Conservation (phyloP, 805 yeast species). For the Candida pseudoglaebosa region DNA sequence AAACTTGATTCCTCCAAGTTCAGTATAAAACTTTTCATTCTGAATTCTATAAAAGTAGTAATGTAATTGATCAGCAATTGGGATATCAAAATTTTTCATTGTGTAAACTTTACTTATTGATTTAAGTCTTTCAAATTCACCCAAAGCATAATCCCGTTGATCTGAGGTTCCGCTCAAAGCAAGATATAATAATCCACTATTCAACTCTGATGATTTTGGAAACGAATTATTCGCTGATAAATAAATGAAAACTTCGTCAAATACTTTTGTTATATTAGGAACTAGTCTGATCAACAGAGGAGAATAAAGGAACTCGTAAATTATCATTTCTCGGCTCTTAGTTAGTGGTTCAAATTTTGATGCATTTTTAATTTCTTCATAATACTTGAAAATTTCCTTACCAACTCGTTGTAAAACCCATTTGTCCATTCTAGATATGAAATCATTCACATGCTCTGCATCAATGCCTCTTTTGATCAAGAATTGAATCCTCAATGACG, state of each 20-base stretch:
- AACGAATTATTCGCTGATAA: not conserved
- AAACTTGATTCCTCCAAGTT: conserved; percentile 37
- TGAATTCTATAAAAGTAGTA: conserved; percentile 51
- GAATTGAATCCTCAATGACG: conserved; percentile 49
- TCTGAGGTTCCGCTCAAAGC: conserved; percentile 49
- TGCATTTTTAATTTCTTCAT: not conserved
- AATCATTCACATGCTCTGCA: conserved; percentile 26
- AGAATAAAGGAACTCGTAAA: not conserved
- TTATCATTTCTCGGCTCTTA: not conserved
- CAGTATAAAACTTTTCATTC: conserved; percentile 46
- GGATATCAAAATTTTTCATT: conserved; percentile 11
- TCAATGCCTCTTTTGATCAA: conserved; percentile 44
- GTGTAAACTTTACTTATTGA: conserved; percentile 4
- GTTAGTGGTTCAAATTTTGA: not conserved
- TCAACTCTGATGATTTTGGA: conserved; percentile 9
- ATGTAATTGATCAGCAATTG: conserved; percentile 54
- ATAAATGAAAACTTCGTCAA: conserved; percentile 3
- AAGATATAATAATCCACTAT: conserved; percentile 53
- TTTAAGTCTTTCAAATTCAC: conserved; percentile 20
- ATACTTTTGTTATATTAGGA: not conserved
- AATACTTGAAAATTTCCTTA: conserved; percentile 1
- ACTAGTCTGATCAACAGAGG: not conserved
- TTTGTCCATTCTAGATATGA: conserved; percentile 26
- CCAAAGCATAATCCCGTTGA: conserved; percentile 41
- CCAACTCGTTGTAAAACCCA: conserved; percentile 26